Evolutionary conservation across 2,329 filamentous ascomycete genomes (phyloP), one percentile per base, ranked within the genome.

Genomic region (Ustilaginoidea virens): DNA sequence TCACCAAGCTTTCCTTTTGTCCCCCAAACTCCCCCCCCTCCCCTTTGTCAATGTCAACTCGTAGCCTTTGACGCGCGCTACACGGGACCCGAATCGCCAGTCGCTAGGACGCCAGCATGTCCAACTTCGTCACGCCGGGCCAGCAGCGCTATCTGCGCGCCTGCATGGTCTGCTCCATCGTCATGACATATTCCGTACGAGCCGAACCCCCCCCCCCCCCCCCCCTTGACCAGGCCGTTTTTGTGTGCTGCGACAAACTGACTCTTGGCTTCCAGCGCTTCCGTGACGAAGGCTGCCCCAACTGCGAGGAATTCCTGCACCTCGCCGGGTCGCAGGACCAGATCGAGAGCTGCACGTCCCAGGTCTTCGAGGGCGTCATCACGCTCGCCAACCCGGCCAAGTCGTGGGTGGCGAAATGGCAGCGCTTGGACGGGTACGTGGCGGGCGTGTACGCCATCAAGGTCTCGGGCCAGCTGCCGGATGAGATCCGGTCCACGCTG

Each of bases 81-180:
- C n/a, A n/a, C n/a, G n/a, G n/a, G n/a, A n/a, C n/a, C n/a, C n/a
- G n/a, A n/a, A n/a, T n/a, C n/a, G n/a, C n/a, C n/a, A n/a, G n/a
- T n/a, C n/a, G n/a, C n/a, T n/a, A n/a, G 7, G 14, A 24, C 11
- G 12, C 15, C 23, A 20, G n/a, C 22, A 26, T 37, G 32, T 33
- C 38, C 24, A 78, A 74, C 52, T 85, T 73, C 52, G 76, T 85
- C 36, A 59, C 79, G 11, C 68, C 80, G 5, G 67, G 64, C 50
- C 80, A 90, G 56, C 74, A 79, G 60, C 81, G 86, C 56, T 76
- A 81, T 52, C 70, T 92, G 42, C 86, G 90, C 56, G 90, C 90
- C 47, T 98, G 90, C 66, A 94, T 98, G 85, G 83, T 96, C 43
- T 98, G 90, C 71, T 87, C 83, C 31, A 80, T 96, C 49, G 82